Base-by-base conservation (phyloP, 2,329 filamentous ascomycete species). In the Didymella exigua region DNA sequence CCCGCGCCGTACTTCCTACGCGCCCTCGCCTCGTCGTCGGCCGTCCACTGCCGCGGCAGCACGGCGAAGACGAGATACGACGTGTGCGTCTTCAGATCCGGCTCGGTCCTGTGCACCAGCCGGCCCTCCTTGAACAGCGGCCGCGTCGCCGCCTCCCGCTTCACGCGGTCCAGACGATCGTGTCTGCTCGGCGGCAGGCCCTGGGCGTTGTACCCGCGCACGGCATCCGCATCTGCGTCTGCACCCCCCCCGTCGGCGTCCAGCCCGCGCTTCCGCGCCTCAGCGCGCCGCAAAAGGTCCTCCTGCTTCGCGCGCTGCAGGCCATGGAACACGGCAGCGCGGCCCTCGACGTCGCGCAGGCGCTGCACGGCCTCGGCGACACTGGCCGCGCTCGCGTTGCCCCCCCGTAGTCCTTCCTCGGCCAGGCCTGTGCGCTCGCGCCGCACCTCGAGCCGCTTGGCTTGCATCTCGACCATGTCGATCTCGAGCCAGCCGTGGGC, bases 51-150 rank as follows among this genome's bases (percentile, higher is more conserved):
- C 37, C 86, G 82, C n/a, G 95, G 93, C 56, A 99, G 77, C 3
- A 95, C 80, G 0, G 95, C 95, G 78, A 99, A 99, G 4, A 96
- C 89, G 4, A 99, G 83, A 73, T 99, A 99, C n/a, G 90, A 95
- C 0, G 95, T 99, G 76, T 99, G 95, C 7, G 90, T 95, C 82
- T 96, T 97, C 56, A 98, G 79, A 69, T 99, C 95, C 0, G 87
- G 79, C 77, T 99, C 95, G 0, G 90, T 87, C 21, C 91, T 84
- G 67, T 96, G 91, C 26, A 91, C 83, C 34, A 98, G 70, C 24
- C 86, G 84, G 1, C 95, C 95, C 58, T 93, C 85, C 70, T 89
- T 85, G 78, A 88, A 96, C 37, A 74, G 27, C 21, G 68, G 57
- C 34, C 72, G 70, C 41, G 60, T 76, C 67, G 68, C 72, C 45